Evolutionary conservation across 768 basidiomycete genomes (phyloP).

Genomic region (Suillus occidentalis): DNA sequence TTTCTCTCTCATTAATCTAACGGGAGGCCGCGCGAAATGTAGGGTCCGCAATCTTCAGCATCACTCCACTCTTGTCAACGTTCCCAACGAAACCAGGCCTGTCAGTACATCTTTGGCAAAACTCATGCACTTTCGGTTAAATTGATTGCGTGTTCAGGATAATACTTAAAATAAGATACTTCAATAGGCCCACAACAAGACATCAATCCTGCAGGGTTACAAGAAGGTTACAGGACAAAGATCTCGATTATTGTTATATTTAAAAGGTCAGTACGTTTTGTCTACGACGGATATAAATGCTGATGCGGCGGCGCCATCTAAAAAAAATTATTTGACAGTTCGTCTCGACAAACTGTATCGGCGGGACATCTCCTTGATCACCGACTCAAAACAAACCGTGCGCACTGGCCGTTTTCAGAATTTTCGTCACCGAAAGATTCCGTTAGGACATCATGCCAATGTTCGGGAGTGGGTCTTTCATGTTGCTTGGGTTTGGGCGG

Average conservation of each 20-base stretch:
- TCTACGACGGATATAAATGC: not conserved
- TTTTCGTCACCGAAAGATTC: not conserved
- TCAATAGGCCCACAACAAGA: not conserved
- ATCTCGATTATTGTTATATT: not conserved
- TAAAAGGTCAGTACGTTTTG: not conserved
- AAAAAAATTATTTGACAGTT: not conserved
- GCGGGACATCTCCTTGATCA: not conserved
- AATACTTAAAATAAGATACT: not conserved
- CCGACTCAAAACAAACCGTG: not conserved
- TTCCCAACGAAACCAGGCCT: not conserved
- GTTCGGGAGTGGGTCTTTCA: not conserved
- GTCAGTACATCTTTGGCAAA: not conserved
- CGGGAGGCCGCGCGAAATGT: not conserved
- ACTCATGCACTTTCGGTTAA: not conserved
- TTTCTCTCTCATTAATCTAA: not conserved
- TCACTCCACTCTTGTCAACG: too few species aligned
- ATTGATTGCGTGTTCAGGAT: slow-evolving; percentile 1
- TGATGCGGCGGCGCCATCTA: not conserved
- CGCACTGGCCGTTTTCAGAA: not conserved
- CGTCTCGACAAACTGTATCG: not conserved
- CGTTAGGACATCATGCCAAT: not conserved
- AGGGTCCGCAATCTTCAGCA: not conserved
- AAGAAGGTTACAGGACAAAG: not conserved
- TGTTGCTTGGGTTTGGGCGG: not conserved
- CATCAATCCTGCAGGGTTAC: not conserved